Evolutionary conservation across 164 flowering plant genomes (phyloP), one percentile per base, ranked within the genome.

Genomic region (Cinnamomum chago): DNA sequence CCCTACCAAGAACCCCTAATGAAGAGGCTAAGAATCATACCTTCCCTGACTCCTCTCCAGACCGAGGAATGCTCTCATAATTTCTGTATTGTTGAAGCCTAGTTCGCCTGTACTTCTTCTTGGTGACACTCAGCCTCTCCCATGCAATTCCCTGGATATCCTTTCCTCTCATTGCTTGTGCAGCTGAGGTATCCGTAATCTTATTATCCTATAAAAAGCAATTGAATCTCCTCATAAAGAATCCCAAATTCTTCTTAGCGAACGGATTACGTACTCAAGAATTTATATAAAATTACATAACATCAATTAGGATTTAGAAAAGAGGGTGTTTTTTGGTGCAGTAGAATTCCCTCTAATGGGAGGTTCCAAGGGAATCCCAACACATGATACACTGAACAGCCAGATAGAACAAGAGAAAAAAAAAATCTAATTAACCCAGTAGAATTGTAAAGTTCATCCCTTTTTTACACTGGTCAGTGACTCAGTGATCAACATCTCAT

Each of bases 81-180:
- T 90, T 90, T 79, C 80, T 84, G 76, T 90, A 90, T 80, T 86
- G 91, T 70, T 86, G 87, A 22, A 90, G 83, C 78, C 95, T 83
- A 0, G 92, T 88, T 75, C 74, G 72, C 74, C 92, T 82, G 75
- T 89, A 90, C 10, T 76, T 84, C 23, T 85, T 84, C 79, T 90
- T 83, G 4, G 91, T 84, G 47, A 88, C 81, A 72, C 85, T 90
- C 78, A 90, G 69, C 60, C 85, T 84, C 22, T 82, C 86, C 94
- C 94, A 90, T 2, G 92, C 91, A 69, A 90, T 90, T 10, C 94
- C 94, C 73, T 90, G 95, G 60, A 90, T 83, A 76, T 90, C 95
- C 75, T 85, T 86, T 5, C 95, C 95, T 74, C 73, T 80, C 73
- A 91, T 78, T 11, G 95, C 95, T 80, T 83, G 85, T 1, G 83